A percentile compares a stretch with the other conserved stretches of the same genome.
These are phyloP conservation scores for Lactarius indigo DNA, from an alignment of 768 basidiomycete species.

Conservation along the genomic window DNA sequence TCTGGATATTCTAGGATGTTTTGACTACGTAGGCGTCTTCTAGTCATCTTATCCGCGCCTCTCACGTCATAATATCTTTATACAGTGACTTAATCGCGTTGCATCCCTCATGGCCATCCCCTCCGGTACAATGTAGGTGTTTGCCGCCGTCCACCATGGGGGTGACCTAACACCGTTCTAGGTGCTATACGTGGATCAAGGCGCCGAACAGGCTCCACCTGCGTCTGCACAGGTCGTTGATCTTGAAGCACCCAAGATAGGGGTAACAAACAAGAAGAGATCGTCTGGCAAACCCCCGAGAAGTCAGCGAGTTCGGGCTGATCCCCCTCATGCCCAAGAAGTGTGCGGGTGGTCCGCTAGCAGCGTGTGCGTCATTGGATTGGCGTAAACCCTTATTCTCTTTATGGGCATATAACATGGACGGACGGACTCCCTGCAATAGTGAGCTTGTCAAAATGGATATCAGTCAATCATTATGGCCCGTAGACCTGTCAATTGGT, in stretches of 20 bases:
- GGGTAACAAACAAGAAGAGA: constrained; percentile 28
- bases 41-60: background rate
- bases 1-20: constrained; percentile 71
- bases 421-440: background rate
- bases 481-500: background rate
- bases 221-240: constrained; percentile 35
- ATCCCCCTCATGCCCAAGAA: background rate
- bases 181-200: constrained; percentile 60
- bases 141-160: background rate
- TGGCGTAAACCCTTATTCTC: background rate
- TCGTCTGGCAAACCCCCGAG: constrained; percentile 32
- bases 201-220: constrained; percentile 32
- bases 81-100: constrained; percentile 22
- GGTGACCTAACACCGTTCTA: constrained; percentile 25
- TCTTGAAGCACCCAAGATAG: constrained; percentile 35
- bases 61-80: constrained; percentile 1
- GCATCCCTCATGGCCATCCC: constrained; percentile 54
- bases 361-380: background rate
- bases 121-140: constrained; percentile 58
- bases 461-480: background rate
- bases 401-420: background rate
- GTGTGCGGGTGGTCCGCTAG: background rate
- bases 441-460: background rate
- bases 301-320: constrained; percentile 18
- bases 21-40: constrained; percentile 53